These are phyloP conservation scores for Aspergillus sojae DNA, from an alignment of 2,329 filamentous ascomycete genomes.

Conservation along the genomic window DNA sequence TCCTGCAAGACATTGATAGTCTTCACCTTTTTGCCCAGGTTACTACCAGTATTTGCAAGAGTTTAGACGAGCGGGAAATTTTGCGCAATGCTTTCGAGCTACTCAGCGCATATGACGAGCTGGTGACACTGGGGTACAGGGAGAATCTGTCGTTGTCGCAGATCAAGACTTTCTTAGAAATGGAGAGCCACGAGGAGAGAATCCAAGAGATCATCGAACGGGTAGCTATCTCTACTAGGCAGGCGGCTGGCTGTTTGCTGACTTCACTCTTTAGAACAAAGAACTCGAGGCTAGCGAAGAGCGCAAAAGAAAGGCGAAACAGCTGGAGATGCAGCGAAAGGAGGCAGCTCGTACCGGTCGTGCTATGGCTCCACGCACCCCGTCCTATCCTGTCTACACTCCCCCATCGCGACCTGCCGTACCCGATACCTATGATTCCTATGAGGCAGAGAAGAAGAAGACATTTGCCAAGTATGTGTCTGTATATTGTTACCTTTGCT, in stretches of 20 bases:
- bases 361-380: constrained; percentile 68
- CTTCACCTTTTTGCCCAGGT: constrained; percentile 97
- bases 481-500: neutral
- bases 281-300: constrained; percentile 97
- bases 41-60: constrained; percentile 94
- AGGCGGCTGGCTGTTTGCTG: constrained; percentile 19
- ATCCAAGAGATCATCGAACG: constrained; percentile 97
- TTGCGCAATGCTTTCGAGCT: constrained; percentile 93
- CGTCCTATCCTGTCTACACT: constrained; percentile 86
- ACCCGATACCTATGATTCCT: constrained; percentile 85
- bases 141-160: constrained; percentile 96
- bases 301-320: constrained; percentile 97
- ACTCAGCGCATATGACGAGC: constrained; percentile 93
- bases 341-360: constrained; percentile 81
- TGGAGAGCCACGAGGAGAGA: constrained; percentile 98
- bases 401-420: constrained; percentile 73
- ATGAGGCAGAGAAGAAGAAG: constrained; percentile 98
- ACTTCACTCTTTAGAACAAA: constrained; percentile 71
- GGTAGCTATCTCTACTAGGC: constrained; percentile 52
- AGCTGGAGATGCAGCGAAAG: constrained; percentile 98
- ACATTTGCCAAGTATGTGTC: constrained; percentile 70
- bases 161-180: constrained; percentile 98
- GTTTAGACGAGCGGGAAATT: constrained; percentile 92
- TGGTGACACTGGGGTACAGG: constrained; percentile 91
- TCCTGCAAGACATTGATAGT: constrained; percentile 97